A percentile compares a stretch with the other conserved stretches of the same genome.
phyloP scores from a whole-genome alignment of 176 grass and related monocot genomes.

The Musa acuminata region DNA sequence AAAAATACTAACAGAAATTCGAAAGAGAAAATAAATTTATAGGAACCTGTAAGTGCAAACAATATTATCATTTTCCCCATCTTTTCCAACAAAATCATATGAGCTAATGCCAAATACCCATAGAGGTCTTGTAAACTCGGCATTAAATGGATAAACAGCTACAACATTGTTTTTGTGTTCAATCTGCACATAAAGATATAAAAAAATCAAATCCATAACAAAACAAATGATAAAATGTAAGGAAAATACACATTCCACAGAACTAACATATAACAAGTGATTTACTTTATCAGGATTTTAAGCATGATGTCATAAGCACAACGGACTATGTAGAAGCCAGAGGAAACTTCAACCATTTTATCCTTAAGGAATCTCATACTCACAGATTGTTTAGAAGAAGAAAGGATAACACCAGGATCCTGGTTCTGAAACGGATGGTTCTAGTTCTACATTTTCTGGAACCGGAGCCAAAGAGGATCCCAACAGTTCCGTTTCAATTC shows the following conservation, averaged over 20 bases:
- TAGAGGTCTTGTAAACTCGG: conserved; percentile 76
- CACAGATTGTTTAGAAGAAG: background rate
- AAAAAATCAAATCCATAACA: background rate
- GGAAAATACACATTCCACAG: background rate
- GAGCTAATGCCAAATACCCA: conserved; percentile 92
- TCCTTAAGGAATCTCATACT: background rate
- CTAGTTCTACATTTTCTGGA: too few species aligned
- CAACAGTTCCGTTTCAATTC: too few species aligned
- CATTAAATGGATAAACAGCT: conserved; percentile 57
- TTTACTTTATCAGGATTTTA: background rate
- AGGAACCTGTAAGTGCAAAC: conserved; percentile 85
- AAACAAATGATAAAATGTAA: background rate
- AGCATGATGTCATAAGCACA: background rate
- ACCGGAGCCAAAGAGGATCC: too few species aligned
- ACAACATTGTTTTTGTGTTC: conserved; percentile 66
- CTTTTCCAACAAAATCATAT: conserved; percentile 67
- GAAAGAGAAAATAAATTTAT: background rate
- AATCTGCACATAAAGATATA: conserved; percentile 35
- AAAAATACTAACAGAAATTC: background rate
- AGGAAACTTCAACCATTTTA: background rate
- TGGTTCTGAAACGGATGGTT: too few species aligned
- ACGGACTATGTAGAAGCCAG: background rate
- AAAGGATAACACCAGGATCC: background rate
- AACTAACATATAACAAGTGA: background rate
- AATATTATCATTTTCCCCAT: conserved; percentile 34